Evolutionary conservation across 2,329 filamentous ascomycete species (phyloP).

Genomic region (Rosellinia necatrix): DNA sequence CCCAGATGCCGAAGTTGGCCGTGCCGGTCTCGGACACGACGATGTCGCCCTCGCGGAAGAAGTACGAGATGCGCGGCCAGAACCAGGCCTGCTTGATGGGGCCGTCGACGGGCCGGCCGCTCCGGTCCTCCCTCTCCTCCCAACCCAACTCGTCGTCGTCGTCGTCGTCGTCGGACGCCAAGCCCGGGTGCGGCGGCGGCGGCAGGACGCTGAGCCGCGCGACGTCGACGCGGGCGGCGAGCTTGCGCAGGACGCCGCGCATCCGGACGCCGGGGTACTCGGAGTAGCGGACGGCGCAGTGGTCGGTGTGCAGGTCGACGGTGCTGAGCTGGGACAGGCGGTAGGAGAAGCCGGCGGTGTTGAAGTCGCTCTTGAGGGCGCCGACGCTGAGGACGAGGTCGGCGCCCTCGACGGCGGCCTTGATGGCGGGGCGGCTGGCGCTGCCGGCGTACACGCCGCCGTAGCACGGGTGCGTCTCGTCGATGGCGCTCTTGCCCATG

Average conservation of each 20-base stretch:
- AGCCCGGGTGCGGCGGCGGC: slow-evolving; percentile 58
- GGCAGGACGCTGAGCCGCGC: slow-evolving; percentile 60
- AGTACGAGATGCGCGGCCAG: slow-evolving; percentile 77
- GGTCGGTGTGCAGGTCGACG: slow-evolving; percentile 79
- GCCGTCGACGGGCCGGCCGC: slow-evolving; percentile 39
- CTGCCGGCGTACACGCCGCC: slow-evolving; percentile 86
- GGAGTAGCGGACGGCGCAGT: slow-evolving; percentile 75
- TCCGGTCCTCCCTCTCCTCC: too few relatives aligned
- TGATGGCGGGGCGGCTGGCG: slow-evolving; percentile 69
- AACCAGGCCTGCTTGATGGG: slow-evolving; percentile 73
- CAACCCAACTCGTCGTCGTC: too few relatives aligned
- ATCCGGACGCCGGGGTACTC: slow-evolving; percentile 79
- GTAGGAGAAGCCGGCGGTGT: slow-evolving; percentile 83
- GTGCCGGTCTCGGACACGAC: slow-evolving; percentile 88
- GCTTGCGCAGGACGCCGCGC: slow-evolving; percentile 75
- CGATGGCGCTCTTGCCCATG: slow-evolving; percentile 85
- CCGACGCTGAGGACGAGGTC: slow-evolving; percentile 75
- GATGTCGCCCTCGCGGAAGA: slow-evolving; percentile 73
- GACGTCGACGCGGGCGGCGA: slow-evolving; percentile 64
- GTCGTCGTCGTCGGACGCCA: slow-evolving; percentile 46
- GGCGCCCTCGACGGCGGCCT: slow-evolving; percentile 66
- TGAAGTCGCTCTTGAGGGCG: slow-evolving; percentile 72
- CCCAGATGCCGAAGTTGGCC: slow-evolving; percentile 85
- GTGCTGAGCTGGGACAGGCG: slow-evolving; percentile 75
- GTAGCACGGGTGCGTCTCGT: slow-evolving; percentile 76